Percentiles rank a stretch among this genome's conserved stretches.
Conservation (phyloP, 2,329 filamentous ascomycete genomes). For the Penicillium palitans region DNA sequence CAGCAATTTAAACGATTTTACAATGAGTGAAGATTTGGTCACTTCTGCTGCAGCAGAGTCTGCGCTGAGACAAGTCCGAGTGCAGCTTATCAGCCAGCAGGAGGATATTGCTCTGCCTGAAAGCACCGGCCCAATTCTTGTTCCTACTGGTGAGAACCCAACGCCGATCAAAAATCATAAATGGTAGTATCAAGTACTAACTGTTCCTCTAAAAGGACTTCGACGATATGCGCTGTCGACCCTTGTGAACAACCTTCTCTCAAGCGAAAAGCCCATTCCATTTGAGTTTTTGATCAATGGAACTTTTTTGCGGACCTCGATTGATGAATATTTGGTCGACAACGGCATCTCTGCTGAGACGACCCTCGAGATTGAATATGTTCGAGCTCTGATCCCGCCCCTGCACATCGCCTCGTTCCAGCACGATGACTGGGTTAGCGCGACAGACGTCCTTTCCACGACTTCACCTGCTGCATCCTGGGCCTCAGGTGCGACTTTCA, state of each 20-base stretch:
- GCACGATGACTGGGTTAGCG: slow-evolving; percentile 96
- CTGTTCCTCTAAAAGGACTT: slow-evolving; percentile 43
- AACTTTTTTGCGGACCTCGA: slow-evolving; percentile 80
- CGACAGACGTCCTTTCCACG: slow-evolving; percentile 75
- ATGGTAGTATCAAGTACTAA: slow-evolving; percentile 16
- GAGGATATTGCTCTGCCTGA: slow-evolving; percentile 56
- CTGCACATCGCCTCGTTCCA: slow-evolving; percentile 88
- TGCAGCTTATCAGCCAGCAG: slow-evolving; percentile 56
- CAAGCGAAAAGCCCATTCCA: slow-evolving; percentile 53
- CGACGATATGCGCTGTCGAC: slow-evolving; percentile 62
- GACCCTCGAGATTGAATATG: slow-evolving; percentile 86
- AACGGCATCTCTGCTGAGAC: slow-evolving; percentile 88
- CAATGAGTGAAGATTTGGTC: slow-evolving; percentile 29
- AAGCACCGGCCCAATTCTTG: slow-evolving; percentile 57
- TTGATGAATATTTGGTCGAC: slow-evolving; percentile 84
- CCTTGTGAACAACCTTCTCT: slow-evolving; percentile 62
- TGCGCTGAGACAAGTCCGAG: slow-evolving; percentile 52
- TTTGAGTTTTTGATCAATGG: slow-evolving; percentile 96
- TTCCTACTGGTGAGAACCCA: slow-evolving; percentile 53
- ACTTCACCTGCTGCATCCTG: slow-evolving; percentile 63
- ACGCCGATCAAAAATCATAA: background rate
- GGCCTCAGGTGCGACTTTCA: slow-evolving; percentile 49
- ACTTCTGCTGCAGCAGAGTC: slow-evolving; percentile 24
- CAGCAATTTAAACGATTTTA: slow-evolving; percentile 14
- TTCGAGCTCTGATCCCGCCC: slow-evolving; percentile 85